Base-by-base conservation (phyloP, 2,329 filamentous ascomycete genomes). In the Aspergillus brunneoviolaceus region DNA sequence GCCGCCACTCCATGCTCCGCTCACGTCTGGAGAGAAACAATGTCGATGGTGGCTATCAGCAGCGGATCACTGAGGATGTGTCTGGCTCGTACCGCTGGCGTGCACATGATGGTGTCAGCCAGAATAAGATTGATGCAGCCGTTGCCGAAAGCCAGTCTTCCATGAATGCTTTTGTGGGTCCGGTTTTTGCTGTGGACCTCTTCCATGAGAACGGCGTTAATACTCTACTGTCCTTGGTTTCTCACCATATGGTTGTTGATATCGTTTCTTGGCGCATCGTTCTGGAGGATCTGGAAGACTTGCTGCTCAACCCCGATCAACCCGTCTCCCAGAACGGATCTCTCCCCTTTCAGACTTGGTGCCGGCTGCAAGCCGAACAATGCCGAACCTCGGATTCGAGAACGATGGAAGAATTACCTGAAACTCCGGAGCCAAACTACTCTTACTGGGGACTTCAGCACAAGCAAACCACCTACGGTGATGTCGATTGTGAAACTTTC, bases 121-220 rank as follows among this genome's bases (percentile, higher is more conserved):
- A 65, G 49, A 60, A 67, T 2, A 63, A 69, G 14, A 62, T 70
- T 4, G 70, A 74, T 50, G 16, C 56, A 0, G 63, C 65, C 14
- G 65, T 76, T 33, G 63, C 67, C 0, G 62, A 70, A 1, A 75
- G 72, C 53, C 75, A 77, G 57, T 64, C 63, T 3, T 69, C 65
- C 27, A 74, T 79, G 50, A 70, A 75, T 59, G 70, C 69, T 33
- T 68, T 76, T n/a, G 63, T 69, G 19, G 75, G 76, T 0, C 75
- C 80, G 1, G 64, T 80, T 0, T 67, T 82, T 33, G 76, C 76
- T 0, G 70, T 78, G 3, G 77, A 81, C 55, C 61, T 81, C 10
- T 77, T 81, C 59, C 63, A 74, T 5, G 60, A 76, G 3, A 62
- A 75, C 42, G 71, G 71, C 1, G 65, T 68, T 16, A 67, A 70